Conservation (phyloP, 75 land plant species). For the Sequoiadendron giganteum region DNA sequence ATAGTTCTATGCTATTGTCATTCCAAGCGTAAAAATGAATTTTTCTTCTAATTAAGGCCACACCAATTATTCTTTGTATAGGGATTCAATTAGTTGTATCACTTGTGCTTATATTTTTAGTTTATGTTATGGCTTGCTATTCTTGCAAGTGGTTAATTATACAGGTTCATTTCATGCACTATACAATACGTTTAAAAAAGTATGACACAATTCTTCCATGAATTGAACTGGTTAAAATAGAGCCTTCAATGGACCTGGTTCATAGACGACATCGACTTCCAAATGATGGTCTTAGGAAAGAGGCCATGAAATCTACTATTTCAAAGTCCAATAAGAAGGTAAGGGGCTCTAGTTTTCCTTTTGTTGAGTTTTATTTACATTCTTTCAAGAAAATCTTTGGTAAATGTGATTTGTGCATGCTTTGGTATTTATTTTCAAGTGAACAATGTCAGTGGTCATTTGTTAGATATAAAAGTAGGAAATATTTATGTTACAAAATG, state of each 20-base stretch:
- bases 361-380: background rate
- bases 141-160: background rate
- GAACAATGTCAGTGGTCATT: slow-evolving; percentile 54
- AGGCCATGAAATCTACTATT: slow-evolving; percentile 62
- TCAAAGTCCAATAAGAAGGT: slow-evolving; percentile 75
- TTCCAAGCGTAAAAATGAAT: background rate
- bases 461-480: slow-evolving; percentile 48
- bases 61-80: background rate
- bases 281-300: slow-evolving; percentile 61
- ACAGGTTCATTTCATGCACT: slow-evolving; percentile 60
- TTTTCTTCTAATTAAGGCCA: background rate
- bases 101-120: background rate
- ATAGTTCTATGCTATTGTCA: background rate
- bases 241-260: slow-evolving; percentile 90
- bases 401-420: background rate
- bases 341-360: background rate
- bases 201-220: slow-evolving; percentile 80
- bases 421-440: slow-evolving; percentile 22
- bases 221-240: slow-evolving; percentile 85
- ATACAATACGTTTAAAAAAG: slow-evolving; percentile 73
- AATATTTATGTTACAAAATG: slow-evolving; percentile 61
- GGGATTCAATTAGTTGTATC: background rate
- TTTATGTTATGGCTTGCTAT: background rate
- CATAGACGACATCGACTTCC: slow-evolving; percentile 80
- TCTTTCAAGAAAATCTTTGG: background rate